Evolutionary conservation across 1,284 basidiomycete genomes (phyloP), one percentile per base, ranked within the genome.

Genomic region (Ganoderma sinense): DNA sequence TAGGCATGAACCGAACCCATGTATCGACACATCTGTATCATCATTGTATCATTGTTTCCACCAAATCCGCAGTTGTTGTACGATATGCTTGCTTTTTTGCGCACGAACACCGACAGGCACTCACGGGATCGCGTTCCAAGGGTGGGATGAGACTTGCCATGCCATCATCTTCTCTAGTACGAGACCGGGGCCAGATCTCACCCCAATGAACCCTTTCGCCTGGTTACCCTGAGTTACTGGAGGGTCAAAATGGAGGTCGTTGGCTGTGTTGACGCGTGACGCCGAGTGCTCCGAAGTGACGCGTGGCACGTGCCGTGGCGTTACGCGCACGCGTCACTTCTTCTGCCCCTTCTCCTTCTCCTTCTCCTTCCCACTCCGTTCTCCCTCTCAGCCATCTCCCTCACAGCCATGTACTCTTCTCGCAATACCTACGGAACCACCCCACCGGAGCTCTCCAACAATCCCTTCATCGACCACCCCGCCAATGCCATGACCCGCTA

Each of bases 401-500:
- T 13, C 31, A 11, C n/a, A 29, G 41, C 43, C 51, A 79, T 80
- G 78, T 80, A 78, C 68, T 78, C 78, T 48, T 74, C 78, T 13
- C 71, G 69, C 29, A 66, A 71, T n/a, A 68, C 69, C 48, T 77
- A 77, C 62, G 73, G 73, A 73, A 78, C 78, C 4, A 76, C 77
- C 16, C 78, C 78, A 1, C 75, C 80, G 43, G 80, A 82, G 48
- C 76, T 82, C 58, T 82, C 81, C 14, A 82, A 82, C 62, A 82
- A 82, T 68, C 81, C 81, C 3, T 82, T 82, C 77, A 80, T 82
- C 71, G 81, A 82, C 68, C 79, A 79, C 70, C 71, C 80, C 20
- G 55, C 80, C 10, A 80, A 79, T 70, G 80, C 79, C 26, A 74
- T 77, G 53, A 73, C 80, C 4, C 79, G 81, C 56, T 82, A 71